Evolutionary conservation across 23 red algal species (phyloP), one percentile per base, ranked within the genome.

Genomic region (Gracilaria caudata): DNA sequence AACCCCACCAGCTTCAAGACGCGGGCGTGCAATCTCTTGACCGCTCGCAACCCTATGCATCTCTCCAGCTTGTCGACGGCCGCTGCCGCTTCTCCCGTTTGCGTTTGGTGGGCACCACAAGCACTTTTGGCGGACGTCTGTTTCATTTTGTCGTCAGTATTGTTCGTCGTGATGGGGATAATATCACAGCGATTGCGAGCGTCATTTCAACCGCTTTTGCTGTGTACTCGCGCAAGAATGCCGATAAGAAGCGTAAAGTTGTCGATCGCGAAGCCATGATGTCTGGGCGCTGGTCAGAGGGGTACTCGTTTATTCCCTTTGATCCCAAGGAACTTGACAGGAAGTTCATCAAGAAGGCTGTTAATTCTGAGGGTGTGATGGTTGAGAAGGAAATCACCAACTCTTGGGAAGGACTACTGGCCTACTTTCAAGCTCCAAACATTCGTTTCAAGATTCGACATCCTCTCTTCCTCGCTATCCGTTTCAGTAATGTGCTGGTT

Each of bases 351-450:
- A 84, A 88, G 24, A 97, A 97, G 84, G 86, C 87, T 19, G 74
- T 81, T n/a, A 91, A 93, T 36, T 64, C 76, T 10, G 73, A 97
- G 37, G 73, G 86, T 46, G 84, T 91, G 29, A 68, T 86, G 56
- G 81, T 97, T 72, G 80, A 82, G 57, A 83, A 97, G 57, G 80
- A 81, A 45, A 92, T 97, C n/a, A 92, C 91, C 23, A 97, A 97
- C 37, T 97, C 94, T 0, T 87, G 81, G 84, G 60, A 83, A 68
- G 94, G 94, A 26, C 73, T 97, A 17, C 58, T 97, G 54, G 73
- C 84, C 64, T 97, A 97, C 79, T 97, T 97, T 80, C 89, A 92
- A 51, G 94, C 94, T n/a, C 94, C 94, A 7, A 97, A 97, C 32
- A 97, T 97, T 77, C 83, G 94, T 23, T 92, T 87, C 82, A 97